Evolutionary conservation across 148 eudicot genomes (phyloP).

Genomic region (Chenopodium berlandieri): DNA sequence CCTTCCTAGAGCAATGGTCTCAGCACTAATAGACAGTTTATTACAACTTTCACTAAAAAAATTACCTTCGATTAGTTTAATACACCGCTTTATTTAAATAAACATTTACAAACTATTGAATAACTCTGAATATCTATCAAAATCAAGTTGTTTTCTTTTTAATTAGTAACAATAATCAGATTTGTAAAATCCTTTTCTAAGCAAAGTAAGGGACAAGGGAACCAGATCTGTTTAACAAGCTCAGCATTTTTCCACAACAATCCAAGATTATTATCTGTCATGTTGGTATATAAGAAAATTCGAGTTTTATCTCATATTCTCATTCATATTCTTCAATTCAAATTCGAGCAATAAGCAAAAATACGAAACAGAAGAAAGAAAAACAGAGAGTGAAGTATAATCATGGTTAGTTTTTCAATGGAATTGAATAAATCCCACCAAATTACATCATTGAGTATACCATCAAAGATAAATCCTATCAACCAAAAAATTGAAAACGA

Average conservation of each 20-base stretch:
- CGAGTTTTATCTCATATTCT: background rate
- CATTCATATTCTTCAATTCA: background rate
- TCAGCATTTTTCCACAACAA: background rate
- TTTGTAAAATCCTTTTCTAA: background rate
- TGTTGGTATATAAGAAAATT: background rate
- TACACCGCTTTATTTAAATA: background rate
- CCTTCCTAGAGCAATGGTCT: conserved; percentile 2
- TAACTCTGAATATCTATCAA: background rate
- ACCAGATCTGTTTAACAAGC: background rate
- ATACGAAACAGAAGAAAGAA: background rate
- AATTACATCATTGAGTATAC: conserved; percentile 38
- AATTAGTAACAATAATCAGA: background rate
- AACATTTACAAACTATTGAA: background rate
- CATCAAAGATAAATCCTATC: conserved; percentile 39
- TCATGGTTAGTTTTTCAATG: conserved; percentile 3
- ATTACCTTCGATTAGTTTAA: background rate
- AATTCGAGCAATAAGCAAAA: background rate
- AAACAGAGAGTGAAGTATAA: background rate
- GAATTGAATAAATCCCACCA: conserved; percentile 13
- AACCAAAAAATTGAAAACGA: conserved; percentile 27
- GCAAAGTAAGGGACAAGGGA: background rate
- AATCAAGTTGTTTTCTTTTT: background rate
- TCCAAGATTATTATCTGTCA: background rate
- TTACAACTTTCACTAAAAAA: background rate
- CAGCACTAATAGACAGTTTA: background rate